A percentile compares a stretch with the other conserved stretches of the same genome.
phyloP scores from a whole-genome alignment of 345 rosid species.

The Dovyalis caffra region DNA sequence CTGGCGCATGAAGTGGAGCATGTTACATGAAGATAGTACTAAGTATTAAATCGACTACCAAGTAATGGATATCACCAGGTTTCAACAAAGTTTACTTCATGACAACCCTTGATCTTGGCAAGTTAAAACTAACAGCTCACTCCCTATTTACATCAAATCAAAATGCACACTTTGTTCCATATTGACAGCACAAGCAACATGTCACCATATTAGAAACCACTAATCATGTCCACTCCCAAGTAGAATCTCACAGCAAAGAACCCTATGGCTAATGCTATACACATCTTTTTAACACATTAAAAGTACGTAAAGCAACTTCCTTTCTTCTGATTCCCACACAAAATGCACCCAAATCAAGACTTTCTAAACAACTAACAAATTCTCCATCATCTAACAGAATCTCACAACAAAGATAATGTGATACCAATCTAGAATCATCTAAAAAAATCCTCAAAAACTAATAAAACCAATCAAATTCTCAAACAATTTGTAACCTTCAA shows the following conservation, averaged over 20 bases:
- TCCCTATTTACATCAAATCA: background rate
- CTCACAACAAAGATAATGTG: background rate
- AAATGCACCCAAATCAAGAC: background rate
- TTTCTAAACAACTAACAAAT: background rate
- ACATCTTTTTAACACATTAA: background rate
- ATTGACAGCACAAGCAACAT: background rate
- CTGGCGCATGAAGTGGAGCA: background rate
- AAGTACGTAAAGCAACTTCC: background rate
- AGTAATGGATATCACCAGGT: background rate
- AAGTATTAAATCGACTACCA: conserved; percentile 1
- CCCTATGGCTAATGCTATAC: background rate
- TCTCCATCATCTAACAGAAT: background rate
- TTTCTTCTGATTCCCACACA: background rate
- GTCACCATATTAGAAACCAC: background rate
- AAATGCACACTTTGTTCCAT: background rate
- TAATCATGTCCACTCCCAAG: background rate
- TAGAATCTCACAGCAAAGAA: background rate
- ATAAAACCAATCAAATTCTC: background rate
- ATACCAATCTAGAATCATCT: background rate
- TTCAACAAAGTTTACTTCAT: background rate
- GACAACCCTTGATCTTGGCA: background rate
- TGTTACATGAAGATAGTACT: background rate
- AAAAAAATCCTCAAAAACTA: background rate
- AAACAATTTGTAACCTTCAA: background rate
- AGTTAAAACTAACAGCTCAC: background rate